Evolutionary conservation across 1,284 basidiomycete genomes (phyloP), one percentile per base, ranked within the genome.

Genomic region (Porodaedalea pini): DNA sequence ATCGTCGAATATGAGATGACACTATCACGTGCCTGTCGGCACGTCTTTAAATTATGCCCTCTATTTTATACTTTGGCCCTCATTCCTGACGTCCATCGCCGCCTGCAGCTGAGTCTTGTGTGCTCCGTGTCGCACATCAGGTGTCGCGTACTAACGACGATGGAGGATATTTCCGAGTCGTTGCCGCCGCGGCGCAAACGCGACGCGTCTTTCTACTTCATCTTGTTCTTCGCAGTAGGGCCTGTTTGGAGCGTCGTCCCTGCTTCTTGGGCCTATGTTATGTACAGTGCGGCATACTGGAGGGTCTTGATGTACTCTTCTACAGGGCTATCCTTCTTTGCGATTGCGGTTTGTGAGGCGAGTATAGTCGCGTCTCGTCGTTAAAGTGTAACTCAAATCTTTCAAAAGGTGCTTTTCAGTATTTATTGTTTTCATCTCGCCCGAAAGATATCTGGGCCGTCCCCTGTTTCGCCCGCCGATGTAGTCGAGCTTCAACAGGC

Each of bases 211-310:
- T 90, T 81, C 67, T 88, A 85, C 64, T 29, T 80, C 54, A 82
- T 82, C 60, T 70, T 90, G 44, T 59, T 85, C 60, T 64, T 76
- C 53, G 66, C 83, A 54, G 82, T 93, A 56, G 67, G 81, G n/a
- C 83, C 86, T 10, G 68, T 94, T 54, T 91, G 89, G 85, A 78
- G 79, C 29, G 70, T 85, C 36, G 77, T 83, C 4, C 88, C 90
- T 7, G 63, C 87, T 17, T 81, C 85, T 13, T 93, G 89, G 90
- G 67, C 69, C 8, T 90, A 83, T 67, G 79, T 87, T 41, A 55
- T 81, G 54, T 83, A 85, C 69, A 71, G 77, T 62, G 71, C 85
- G 56, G 75, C 67, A 4, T 59, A 72, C 70, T 63, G 78, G 79
- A 62, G 72, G 66, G 55, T 66, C 79, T 60, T 79, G 66, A 70